These are phyloP conservation scores for Nematocida ausubeli DNA, from an alignment of 371 early-diverging fungal genomes.

Conservation along the genomic window DNA sequence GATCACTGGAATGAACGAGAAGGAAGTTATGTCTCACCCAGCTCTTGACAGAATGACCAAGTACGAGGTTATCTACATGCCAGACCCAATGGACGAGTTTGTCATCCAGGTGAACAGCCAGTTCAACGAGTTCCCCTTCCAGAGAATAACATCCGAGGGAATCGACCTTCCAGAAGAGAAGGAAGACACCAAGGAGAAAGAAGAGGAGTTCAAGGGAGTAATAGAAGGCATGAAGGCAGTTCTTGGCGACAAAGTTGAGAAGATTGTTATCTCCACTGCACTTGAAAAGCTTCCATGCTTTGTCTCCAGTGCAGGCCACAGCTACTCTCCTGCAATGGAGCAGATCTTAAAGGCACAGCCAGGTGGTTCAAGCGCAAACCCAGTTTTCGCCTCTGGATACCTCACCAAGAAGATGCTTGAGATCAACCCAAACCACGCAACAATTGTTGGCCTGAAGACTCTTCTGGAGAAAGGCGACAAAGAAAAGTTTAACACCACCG, in stretches of 20 bases:
- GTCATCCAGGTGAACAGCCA: constrained; percentile 75
- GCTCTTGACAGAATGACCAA: constrained; percentile 79
- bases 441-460: constrained; percentile 27
- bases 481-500: constrained; percentile 9
- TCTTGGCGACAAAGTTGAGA: constrained; percentile 68
- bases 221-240: constrained; percentile 72
- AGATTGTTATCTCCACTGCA: constrained; percentile 10
- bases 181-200: constrained; percentile 72
- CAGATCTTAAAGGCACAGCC: constrained; percentile 49
- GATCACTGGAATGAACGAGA: constrained; percentile 73
- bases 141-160: constrained; percentile 76
- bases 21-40: constrained; percentile 75
- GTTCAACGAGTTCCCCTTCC: constrained; percentile 75
- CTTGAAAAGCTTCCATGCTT: constrained; percentile 14
- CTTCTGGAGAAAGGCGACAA: neutral
- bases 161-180: constrained; percentile 73
- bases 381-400: constrained; percentile 18
- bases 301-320: constrained; percentile 38
- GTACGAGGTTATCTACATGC: constrained; percentile 80
- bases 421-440: constrained; percentile 44
- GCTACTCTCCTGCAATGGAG: constrained; percentile 57
- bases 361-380: constrained; percentile 5
- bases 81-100: constrained; percentile 84
- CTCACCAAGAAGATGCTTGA: constrained; percentile 50
- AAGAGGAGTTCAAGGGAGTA: constrained; percentile 71